Evolutionary conservation across 805 yeast species (phyloP).

Genomic region (Ogataea dorogensis): DNA sequence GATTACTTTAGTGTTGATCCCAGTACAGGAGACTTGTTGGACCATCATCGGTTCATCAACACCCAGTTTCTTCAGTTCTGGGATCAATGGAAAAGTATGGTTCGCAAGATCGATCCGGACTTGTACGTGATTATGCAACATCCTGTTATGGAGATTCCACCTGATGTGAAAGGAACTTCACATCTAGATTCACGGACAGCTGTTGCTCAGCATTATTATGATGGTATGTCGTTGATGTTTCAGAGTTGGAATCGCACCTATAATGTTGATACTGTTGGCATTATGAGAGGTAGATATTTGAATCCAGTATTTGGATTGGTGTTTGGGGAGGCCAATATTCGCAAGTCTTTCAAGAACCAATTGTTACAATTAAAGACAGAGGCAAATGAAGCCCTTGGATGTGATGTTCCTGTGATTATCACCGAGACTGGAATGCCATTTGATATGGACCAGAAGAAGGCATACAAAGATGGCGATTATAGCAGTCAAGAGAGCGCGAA

Average conservation of each 20-base stretch:
- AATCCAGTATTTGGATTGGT: slow-evolving; percentile 76
- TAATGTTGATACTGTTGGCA: slow-evolving; percentile 88
- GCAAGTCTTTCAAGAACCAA: slow-evolving; percentile 70
- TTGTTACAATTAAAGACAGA: slow-evolving; percentile 65
- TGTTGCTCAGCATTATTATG: slow-evolving; percentile 89
- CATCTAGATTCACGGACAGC: slow-evolving; percentile 64
- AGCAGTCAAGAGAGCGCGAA: slow-evolving; percentile 74
- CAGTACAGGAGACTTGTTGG: slow-evolving; percentile 38
- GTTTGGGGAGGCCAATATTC: slow-evolving; percentile 75
- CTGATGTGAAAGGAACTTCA: slow-evolving; percentile 50
- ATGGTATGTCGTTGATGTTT: slow-evolving; percentile 90
- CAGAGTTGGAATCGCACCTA: slow-evolving; percentile 81
- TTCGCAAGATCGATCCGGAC: slow-evolving; percentile 45
- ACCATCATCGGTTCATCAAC: slow-evolving; percentile 59
- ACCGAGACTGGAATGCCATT: slow-evolving; percentile 98
- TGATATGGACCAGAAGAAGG: slow-evolving; percentile 82
- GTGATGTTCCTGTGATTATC: slow-evolving; percentile 66
- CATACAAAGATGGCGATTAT: slow-evolving; percentile 67
- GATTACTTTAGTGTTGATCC: slow-evolving; percentile 51
- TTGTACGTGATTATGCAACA: slow-evolving; percentile 70
- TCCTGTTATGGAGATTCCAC: slow-evolving; percentile 79
- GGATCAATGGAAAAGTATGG: slow-evolving; percentile 43
- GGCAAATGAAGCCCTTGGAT: slow-evolving; percentile 59
- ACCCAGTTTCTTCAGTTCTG: slow-evolving; percentile 64
- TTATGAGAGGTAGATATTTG: slow-evolving; percentile 72